phyloP scores from a whole-genome alignment of 2,329 filamentous ascomycete genomes.

The Sarocladiaceae sp. region DNA sequence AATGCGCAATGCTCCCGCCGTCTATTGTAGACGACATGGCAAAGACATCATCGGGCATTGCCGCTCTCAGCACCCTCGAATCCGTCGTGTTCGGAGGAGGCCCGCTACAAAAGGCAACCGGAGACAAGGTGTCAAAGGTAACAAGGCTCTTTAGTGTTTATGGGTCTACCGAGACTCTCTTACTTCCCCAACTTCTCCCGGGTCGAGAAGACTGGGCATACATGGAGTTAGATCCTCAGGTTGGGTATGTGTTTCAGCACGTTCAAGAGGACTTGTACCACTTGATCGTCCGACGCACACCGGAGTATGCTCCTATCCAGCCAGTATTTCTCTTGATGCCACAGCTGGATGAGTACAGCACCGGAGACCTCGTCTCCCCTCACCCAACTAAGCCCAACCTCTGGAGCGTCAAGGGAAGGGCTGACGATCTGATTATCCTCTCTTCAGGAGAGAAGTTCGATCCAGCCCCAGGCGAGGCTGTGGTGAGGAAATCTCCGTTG shows the following conservation, averaged over 20 bases:
- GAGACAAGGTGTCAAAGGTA: constrained; percentile 21
- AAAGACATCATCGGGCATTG: constrained; percentile 13
- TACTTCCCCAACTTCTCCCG: constrained; percentile 14
- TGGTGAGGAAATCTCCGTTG: constrained; percentile 20
- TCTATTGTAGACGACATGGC: constrained; percentile 17
- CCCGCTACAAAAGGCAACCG: constrained; percentile 19
- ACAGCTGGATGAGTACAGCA: constrained; percentile 31
- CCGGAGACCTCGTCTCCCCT: constrained; percentile 35
- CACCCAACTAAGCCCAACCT: constrained; percentile 25
- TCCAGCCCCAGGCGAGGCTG: constrained; percentile 28
- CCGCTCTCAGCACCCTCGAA: constrained; percentile 16
- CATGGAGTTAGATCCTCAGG: constrained; percentile 17
- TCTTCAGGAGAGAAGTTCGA: constrained; percentile 37
- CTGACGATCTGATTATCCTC: constrained; percentile 35
- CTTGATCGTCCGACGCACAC: constrained; percentile 23
- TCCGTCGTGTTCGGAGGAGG: constrained; percentile 23
- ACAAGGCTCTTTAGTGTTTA: constrained; percentile 20
- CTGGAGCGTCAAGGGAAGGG: constrained; percentile 30
- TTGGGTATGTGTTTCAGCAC: constrained; percentile 17
- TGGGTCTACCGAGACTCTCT: constrained; percentile 25
- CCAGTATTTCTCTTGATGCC: constrained; percentile 36
- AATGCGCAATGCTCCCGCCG: constrained; percentile 14
- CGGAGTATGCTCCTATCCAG: constrained; percentile 19
- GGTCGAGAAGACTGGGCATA: constrained; percentile 25
- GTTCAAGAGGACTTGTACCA: constrained; percentile 23